Conservation (phyloP, 2,329 filamentous ascomycete genomes). For the Ceratocystis eucalypticola region DNA sequence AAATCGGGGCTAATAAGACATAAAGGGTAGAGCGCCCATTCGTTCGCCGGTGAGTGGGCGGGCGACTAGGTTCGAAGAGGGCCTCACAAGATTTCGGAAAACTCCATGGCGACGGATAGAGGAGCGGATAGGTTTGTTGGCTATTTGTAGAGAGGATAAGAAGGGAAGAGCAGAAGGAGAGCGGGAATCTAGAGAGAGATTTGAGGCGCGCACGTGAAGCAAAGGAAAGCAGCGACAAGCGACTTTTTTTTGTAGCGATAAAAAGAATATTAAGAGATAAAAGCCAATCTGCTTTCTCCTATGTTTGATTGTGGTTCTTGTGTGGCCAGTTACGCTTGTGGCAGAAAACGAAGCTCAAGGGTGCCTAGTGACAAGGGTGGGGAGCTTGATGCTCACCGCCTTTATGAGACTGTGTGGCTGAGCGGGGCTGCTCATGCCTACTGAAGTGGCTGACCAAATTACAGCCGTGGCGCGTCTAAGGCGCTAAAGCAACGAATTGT, state of each 20-base stretch:
- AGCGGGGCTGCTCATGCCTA: neutral
- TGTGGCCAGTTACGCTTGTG: neutral
- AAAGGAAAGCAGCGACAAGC: too few species aligned
- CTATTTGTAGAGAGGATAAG: neutral
- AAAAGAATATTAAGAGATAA: neutral
- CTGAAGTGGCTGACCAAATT: neutral
- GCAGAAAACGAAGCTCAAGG: slow-evolving; percentile 1
- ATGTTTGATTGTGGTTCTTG: neutral
- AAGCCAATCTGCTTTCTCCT: neutral
- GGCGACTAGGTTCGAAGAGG: neutral
- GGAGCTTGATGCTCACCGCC: neutral
- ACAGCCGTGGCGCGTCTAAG: neutral
- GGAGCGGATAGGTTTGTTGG: neutral
- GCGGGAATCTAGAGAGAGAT: neutral
- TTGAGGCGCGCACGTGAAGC: too few species aligned
- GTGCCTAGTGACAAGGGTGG: neutral
- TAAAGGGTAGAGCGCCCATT: too few species aligned
- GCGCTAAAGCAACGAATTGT: too few species aligned
- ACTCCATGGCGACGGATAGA: slow-evolving; percentile 53
- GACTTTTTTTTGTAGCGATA: neutral
- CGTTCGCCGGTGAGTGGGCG: too few species aligned
- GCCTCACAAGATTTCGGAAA: slow-evolving; percentile 81
- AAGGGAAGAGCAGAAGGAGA: neutral
- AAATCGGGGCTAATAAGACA: too few species aligned
- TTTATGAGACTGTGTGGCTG: neutral